Percentiles rank a stretch among this genome's conserved stretches.
These are phyloP conservation scores for Lobosporangium transversale DNA, from an alignment of 192 early-diverging fungal species.

Conservation along the genomic window DNA sequence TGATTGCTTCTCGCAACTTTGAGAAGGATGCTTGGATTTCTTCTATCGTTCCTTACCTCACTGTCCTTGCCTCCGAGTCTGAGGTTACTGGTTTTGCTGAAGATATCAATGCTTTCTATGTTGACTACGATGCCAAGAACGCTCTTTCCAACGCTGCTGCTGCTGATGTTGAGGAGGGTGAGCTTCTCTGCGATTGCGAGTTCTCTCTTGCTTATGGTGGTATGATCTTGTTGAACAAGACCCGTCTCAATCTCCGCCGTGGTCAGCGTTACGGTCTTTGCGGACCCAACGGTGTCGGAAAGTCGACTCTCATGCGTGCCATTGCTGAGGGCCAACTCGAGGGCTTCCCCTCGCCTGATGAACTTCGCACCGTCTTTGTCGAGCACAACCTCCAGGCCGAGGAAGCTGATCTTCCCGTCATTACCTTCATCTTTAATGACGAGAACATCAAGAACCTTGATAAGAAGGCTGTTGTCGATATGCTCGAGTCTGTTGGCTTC, in stretches of 20 bases:
- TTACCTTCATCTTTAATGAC: constrained; percentile 74
- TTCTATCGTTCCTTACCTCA: constrained; percentile 65
- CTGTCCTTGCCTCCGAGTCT: constrained; percentile 63
- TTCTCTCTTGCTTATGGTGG: constrained; percentile 87
- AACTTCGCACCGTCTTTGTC: constrained; percentile 83
- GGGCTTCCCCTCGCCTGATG: constrained; percentile 70
- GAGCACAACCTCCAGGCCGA: constrained; percentile 81
- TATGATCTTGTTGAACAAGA: constrained; percentile 82
- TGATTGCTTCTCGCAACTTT: constrained; percentile 72
- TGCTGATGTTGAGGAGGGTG: constrained; percentile 65
- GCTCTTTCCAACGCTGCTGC: constrained; percentile 56
- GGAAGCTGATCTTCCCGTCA: constrained; percentile 74
- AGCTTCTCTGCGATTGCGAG: constrained; percentile 75
- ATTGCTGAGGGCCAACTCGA: constrained; percentile 86
- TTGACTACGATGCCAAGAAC: constrained; percentile 55
- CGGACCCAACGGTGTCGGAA: constrained; percentile 87
- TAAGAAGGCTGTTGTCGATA: constrained; percentile 52
- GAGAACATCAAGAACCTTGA: constrained; percentile 67
- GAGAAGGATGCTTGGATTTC: constrained; percentile 74
- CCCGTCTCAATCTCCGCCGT: constrained; percentile 69
- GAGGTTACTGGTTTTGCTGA: constrained; percentile 60
- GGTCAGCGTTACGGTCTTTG: constrained; percentile 86
- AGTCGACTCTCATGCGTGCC: constrained; percentile 87
- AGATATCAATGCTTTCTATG: constrained; percentile 57
- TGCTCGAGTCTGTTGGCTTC: constrained; percentile 76